These are phyloP conservation scores for Trifolium subterraneum DNA, from an alignment of 306 rosid species.

Conservation along the genomic window DNA sequence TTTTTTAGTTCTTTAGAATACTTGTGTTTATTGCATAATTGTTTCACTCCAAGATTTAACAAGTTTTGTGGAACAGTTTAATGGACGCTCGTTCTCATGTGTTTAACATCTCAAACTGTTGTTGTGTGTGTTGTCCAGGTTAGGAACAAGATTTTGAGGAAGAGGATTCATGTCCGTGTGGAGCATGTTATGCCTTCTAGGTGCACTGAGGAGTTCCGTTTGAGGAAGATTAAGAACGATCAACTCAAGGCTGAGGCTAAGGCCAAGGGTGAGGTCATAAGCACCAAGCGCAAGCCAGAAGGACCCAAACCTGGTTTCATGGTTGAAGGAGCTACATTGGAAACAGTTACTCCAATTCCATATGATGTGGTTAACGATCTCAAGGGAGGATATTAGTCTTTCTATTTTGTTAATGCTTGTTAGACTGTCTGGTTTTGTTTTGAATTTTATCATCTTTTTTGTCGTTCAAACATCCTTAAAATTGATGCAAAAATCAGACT, in stretches of 20 bases:
- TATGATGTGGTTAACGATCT: slow-evolving; percentile 96
- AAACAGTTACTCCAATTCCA: slow-evolving; percentile 95
- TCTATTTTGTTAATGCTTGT: not conserved
- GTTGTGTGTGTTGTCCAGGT: slow-evolving; percentile 52
- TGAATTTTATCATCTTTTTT: not conserved
- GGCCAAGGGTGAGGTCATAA: slow-evolving; percentile 68
- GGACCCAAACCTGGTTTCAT: slow-evolving; percentile 97
- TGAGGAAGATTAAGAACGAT: slow-evolving; percentile 77
- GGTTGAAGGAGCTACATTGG: slow-evolving; percentile 88
- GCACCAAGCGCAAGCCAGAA: slow-evolving; percentile 87
- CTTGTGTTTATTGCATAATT: not conserved
- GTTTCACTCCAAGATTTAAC: not conserved
- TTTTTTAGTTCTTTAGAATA: not conserved
- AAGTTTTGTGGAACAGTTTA: not conserved
- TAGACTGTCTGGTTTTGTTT: slow-evolving; percentile 22
- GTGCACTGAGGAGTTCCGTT: slow-evolving; percentile 77
- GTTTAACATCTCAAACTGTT: not conserved
- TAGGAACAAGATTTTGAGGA: slow-evolving; percentile 70
- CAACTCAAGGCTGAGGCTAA: slow-evolving; percentile 83
- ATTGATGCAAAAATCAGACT: slow-evolving; percentile 35
- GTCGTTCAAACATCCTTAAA: slow-evolving; percentile 13
- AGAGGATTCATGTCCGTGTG: slow-evolving; percentile 90
- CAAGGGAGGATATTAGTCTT: slow-evolving; percentile 83
- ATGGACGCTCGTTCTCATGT: not conserved
- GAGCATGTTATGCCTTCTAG: slow-evolving; percentile 93